Evolutionary conservation across 2,329 filamentous ascomycete genomes (phyloP).

Genomic region (Ophiognomonia clavigignenti-juglandacearum): DNA sequence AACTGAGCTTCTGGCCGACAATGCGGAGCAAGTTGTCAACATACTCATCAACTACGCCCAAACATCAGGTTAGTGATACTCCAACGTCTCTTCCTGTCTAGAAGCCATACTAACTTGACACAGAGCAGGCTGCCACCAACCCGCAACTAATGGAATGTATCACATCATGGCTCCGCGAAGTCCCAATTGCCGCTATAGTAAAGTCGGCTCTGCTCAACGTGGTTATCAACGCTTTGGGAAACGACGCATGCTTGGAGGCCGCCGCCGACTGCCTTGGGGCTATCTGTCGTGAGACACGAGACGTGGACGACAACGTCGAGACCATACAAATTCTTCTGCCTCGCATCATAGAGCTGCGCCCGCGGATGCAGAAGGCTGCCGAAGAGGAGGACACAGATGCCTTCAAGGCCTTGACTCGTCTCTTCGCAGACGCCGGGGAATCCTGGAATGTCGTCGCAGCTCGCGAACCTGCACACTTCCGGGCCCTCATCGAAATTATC

Average conservation of each 20-base stretch:
- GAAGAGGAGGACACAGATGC: slow-evolving; percentile 79
- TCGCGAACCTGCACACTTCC: slow-evolving; percentile 75
- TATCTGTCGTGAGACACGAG: slow-evolving; percentile 85
- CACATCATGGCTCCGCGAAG: slow-evolving; percentile 92
- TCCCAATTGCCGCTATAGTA: slow-evolving; percentile 77
- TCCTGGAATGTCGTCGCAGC: slow-evolving; percentile 92
- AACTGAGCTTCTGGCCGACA: slow-evolving; percentile 83
- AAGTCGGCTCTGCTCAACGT: slow-evolving; percentile 79
- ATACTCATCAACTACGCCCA: slow-evolving; percentile 87
- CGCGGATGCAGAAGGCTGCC: slow-evolving; percentile 70
- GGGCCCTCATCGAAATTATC: slow-evolving; percentile 79
- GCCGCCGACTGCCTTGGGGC: slow-evolving; percentile 90
- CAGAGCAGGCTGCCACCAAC: slow-evolving; percentile 74
- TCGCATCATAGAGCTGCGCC: slow-evolving; percentile 67
- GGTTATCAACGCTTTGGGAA: slow-evolving; percentile 71
- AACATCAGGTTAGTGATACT: slow-evolving; percentile 67
- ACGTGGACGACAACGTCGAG: slow-evolving; percentile 84
- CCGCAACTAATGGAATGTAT: slow-evolving; percentile 92
- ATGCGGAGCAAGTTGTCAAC: slow-evolving; percentile 79
- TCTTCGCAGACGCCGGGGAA: slow-evolving; percentile 90
- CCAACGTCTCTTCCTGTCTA: background rate
- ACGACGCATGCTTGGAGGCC: slow-evolving; percentile 75
- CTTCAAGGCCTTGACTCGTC: slow-evolving; percentile 81
- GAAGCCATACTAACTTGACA: slow-evolving; percentile 20
- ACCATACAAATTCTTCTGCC: slow-evolving; percentile 82